Conservation (phyloP, 495 filamentous ascomycete genomes). For the Bathelium albidoporum region DNA sequence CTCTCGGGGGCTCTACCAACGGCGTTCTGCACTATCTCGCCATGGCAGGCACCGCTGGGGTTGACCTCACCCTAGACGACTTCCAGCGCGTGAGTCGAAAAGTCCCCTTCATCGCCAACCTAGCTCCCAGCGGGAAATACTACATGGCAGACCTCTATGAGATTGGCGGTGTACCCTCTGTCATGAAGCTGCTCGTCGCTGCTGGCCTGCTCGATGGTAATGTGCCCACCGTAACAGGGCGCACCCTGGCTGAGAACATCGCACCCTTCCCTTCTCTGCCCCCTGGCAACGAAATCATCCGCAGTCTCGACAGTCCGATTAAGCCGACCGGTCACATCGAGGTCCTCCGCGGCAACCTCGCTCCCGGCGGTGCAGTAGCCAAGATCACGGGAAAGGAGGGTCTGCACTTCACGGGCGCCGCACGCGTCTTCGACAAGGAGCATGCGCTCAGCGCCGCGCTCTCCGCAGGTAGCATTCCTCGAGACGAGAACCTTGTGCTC, state of each 20-base stretch:
- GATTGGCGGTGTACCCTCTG: slow-evolving; percentile 80
- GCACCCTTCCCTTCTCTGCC: slow-evolving; percentile 68
- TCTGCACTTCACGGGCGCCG: slow-evolving; percentile 66
- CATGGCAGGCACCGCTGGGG: slow-evolving; percentile 83
- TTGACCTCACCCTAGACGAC: slow-evolving; percentile 76
- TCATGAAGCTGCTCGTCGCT: slow-evolving; percentile 84
- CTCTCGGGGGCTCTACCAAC: slow-evolving; percentile 83
- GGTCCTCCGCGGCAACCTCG: slow-evolving; percentile 81
- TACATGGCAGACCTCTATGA: slow-evolving; percentile 95
- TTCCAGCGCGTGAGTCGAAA: slow-evolving; percentile 79
- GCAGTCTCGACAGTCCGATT: slow-evolving; percentile 71
- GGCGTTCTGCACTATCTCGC: slow-evolving; percentile 90
- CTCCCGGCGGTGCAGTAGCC: slow-evolving; percentile 84
- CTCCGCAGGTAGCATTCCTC: slow-evolving; percentile 58
- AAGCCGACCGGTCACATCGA: slow-evolving; percentile 83
- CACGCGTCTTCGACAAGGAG: slow-evolving; percentile 88
- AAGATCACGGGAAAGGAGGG: slow-evolving; percentile 99
- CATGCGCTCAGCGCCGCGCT: slow-evolving; percentile 66
- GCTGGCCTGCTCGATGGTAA: slow-evolving; percentile 70
- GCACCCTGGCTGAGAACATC: slow-evolving; percentile 82
- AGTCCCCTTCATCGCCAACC: slow-evolving; percentile 87
- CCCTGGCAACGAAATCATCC: slow-evolving; percentile 76
- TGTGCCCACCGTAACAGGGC: slow-evolving; percentile 86
- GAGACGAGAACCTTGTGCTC: slow-evolving; percentile 74
- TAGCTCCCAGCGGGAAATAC: slow-evolving; percentile 78